Conservation (phyloP, 78 protist genomes). For the Dictyostelium brefeldianum region DNA sequence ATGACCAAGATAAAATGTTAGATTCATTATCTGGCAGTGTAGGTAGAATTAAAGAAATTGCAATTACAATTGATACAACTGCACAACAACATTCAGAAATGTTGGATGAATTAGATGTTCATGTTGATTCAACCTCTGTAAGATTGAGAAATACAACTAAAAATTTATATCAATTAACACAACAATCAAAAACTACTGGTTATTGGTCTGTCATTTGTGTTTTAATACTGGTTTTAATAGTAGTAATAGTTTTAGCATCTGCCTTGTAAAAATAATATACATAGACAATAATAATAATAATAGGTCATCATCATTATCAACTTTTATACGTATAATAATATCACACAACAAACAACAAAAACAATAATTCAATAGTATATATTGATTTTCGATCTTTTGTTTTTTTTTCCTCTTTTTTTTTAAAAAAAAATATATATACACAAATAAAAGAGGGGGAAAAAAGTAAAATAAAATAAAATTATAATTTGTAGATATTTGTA, state of each 20-base stretch:
- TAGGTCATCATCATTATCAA: not conserved
- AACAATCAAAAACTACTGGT: conserved; percentile 56
- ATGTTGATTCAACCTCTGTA: conserved; percentile 42
- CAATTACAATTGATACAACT: conserved; percentile 38
- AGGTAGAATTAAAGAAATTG: conserved; percentile 33
- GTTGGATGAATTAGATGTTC: conserved; percentile 58
- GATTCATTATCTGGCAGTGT: conserved; percentile 51
- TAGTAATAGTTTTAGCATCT: conserved; percentile 37
- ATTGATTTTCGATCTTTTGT: too few relatives aligned
- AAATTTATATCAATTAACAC: conserved; percentile 11
- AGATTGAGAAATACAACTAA: conserved; percentile 54
- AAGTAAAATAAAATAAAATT: too few relatives aligned
- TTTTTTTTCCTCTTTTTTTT: too few relatives aligned
- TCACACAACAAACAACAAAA: not conserved
- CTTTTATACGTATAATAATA: not conserved
- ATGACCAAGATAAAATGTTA: conserved; percentile 51
- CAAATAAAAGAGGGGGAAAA: too few relatives aligned
- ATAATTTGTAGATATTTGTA: too few relatives aligned
- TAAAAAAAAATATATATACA: too few relatives aligned
- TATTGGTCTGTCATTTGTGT: conserved; percentile 49
- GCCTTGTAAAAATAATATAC: not conserved
- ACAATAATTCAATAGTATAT: not conserved
- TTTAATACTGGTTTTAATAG: conserved; percentile 44
- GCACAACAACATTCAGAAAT: conserved; percentile 48
- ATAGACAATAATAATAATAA: not conserved